phyloP scores from a whole-genome alignment of 225 moss, liverwort and hornwort species.

The Sphagnum tenellum region DNA sequence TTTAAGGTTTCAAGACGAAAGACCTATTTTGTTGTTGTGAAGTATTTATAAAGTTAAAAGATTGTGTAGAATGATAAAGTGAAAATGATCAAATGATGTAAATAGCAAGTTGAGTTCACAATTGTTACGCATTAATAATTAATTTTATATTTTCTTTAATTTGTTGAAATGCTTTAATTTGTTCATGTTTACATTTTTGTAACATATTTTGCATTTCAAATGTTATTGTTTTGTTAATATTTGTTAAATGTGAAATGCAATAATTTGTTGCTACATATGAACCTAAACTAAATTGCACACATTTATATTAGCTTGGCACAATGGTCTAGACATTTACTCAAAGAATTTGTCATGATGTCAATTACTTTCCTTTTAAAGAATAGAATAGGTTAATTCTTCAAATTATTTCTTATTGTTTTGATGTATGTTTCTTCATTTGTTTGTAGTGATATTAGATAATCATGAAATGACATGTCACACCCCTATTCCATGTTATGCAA shows the following conservation, averaged over 20 bases:
- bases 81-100: no score
- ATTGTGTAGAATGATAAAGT: no score
- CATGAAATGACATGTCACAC: neutral
- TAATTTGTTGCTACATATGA: neutral
- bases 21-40: no score
- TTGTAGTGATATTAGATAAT: neutral
- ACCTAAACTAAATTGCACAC: conserved; percentile 4
- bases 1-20: no score
- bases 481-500: no score
- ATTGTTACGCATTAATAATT: no score
- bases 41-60: no score
- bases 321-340: neutral
- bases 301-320: conserved; percentile 4
- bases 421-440: neutral
- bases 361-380: neutral
- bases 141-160: no score
- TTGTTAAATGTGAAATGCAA: conserved; percentile 9
- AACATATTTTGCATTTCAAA: neutral
- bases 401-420: neutral
- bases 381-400: neutral
- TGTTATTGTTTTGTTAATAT: conserved; percentile 7
- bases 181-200: no score
- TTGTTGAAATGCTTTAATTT: no score
- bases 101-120: no score
- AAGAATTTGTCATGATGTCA: conserved; percentile 5